Evolutionary conservation across 176 grass and related monocot species (phyloP).

Genomic region (Canna indica): DNA sequence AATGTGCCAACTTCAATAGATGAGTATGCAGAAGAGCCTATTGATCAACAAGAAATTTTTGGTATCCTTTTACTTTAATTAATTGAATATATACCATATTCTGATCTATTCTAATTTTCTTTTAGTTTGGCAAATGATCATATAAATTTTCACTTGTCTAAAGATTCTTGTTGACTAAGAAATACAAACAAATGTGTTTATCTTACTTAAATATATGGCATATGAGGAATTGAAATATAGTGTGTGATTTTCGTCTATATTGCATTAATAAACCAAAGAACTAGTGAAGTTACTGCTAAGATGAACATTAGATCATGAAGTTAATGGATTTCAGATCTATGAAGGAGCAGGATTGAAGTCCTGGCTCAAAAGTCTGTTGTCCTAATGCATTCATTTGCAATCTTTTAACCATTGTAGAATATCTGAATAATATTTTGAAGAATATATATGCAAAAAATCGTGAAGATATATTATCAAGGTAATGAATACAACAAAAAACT

Average conservation of each 20-base stretch:
- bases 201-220: neutral
- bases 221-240: neutral
- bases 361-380: too few relatives aligned
- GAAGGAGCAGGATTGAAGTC: too few relatives aligned
- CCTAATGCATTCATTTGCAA: too few relatives aligned
- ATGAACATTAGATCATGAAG: neutral
- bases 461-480: too few relatives aligned
- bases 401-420: too few relatives aligned
- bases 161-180: neutral
- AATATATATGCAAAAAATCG: too few relatives aligned
- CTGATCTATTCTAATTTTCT: neutral
- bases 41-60: conserved; percentile 91
- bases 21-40: conserved; percentile 55
- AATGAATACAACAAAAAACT: too few relatives aligned
- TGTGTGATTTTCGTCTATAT: neutral
- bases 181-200: neutral
- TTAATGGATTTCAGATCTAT: neutral
- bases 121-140: neutral
- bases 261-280: neutral
- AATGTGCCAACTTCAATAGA: conserved; percentile 32
- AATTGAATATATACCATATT: neutral
- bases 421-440: too few relatives aligned
- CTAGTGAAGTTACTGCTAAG: neutral
- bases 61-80: conserved; percentile 48
- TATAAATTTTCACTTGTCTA: neutral